These are phyloP conservation scores for Tetracladium setigerum DNA, from an alignment of 495 filamentous ascomycete species.

Conservation along the genomic window DNA sequence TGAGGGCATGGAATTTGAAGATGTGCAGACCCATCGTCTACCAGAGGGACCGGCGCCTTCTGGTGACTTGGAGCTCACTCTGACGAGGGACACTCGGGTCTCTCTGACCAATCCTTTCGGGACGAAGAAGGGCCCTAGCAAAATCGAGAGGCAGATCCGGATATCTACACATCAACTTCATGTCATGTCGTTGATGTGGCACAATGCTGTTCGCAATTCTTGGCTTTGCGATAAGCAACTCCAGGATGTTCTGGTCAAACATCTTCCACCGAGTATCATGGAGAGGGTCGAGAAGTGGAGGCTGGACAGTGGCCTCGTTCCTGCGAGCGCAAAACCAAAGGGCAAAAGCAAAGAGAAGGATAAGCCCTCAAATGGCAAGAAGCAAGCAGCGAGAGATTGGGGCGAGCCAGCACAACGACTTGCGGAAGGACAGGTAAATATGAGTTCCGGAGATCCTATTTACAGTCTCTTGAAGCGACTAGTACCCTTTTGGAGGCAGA, in stretches of 20 bases:
- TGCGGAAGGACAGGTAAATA: slow-evolving; percentile 58
- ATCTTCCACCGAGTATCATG: slow-evolving; percentile 56
- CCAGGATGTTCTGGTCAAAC: slow-evolving; percentile 67
- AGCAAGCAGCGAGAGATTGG: slow-evolving; percentile 58
- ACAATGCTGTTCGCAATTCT: slow-evolving; percentile 78
- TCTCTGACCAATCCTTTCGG: slow-evolving; percentile 49
- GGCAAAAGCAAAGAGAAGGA: slow-evolving; percentile 28
- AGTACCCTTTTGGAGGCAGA: slow-evolving; percentile 77
- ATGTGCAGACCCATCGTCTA: slow-evolving; percentile 43
- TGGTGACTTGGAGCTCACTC: slow-evolving; percentile 69
- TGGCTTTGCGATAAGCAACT: slow-evolving; percentile 78
- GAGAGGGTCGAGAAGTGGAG: slow-evolving; percentile 73
- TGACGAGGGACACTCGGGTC: slow-evolving; percentile 50
- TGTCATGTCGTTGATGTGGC: slow-evolving; percentile 80
- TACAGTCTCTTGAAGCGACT: slow-evolving; percentile 69
- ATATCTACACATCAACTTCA: slow-evolving; percentile 78
- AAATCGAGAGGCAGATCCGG: slow-evolving; percentile 72
- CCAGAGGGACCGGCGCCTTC: slow-evolving; percentile 25
- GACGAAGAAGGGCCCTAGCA: slow-evolving; percentile 78
- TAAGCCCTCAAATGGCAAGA: slow-evolving; percentile 29
- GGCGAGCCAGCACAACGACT: slow-evolving; percentile 57
- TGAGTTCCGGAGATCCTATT: slow-evolving; percentile 77
- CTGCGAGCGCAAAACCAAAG: slow-evolving; percentile 30
- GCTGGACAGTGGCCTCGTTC: slow-evolving; percentile 54
- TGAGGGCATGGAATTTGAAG: slow-evolving; percentile 80